A percentile compares a stretch with the other conserved stretches of the same genome.
These are phyloP conservation scores for Chalaropsis thielavioides DNA, from an alignment of 2,329 filamentous ascomycete genomes.

Conservation along the genomic window DNA sequence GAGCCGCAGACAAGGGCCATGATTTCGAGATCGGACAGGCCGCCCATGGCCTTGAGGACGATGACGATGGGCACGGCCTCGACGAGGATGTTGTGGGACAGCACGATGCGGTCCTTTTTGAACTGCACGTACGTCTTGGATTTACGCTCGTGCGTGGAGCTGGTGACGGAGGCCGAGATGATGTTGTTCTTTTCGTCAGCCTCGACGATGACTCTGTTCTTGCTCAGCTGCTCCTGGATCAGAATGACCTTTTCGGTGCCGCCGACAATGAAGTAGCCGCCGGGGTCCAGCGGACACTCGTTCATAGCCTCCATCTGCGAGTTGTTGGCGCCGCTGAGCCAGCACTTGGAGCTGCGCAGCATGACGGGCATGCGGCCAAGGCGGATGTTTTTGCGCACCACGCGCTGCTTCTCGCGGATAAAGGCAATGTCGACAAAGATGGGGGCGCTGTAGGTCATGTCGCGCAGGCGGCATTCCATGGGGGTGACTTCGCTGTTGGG, in stretches of 20 bases:
- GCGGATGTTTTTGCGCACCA: conserved; percentile 60
- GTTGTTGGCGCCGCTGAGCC: conserved; percentile 69
- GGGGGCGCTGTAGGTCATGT: conserved; percentile 95
- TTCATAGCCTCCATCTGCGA: conserved; percentile 82
- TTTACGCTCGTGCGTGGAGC: conserved; percentile 93
- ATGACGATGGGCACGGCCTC: conserved; percentile 95
- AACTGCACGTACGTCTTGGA: conserved; percentile 92
- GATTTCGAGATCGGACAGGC: conserved; percentile 90
- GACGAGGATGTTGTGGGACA: conserved; percentile 84
- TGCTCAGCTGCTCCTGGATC: conserved; percentile 96
- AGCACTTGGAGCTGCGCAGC: conserved; percentile 89
- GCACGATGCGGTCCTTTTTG: conserved; percentile 80
- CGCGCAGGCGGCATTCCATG: conserved; percentile 88
- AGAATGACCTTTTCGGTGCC: conserved; percentile 98
- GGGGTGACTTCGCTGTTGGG: conserved; percentile 67
- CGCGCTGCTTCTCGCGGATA: conserved; percentile 61
- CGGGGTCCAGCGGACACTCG: conserved; percentile 89
- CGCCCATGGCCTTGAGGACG: conserved; percentile 80
- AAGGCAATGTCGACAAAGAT: conserved; percentile 90
- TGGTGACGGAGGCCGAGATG: conserved; percentile 90
- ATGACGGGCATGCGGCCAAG: conserved; percentile 93
- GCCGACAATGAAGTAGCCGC: conserved; percentile 94
- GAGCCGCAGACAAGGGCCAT: conserved; percentile 78
- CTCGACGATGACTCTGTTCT: conserved; percentile 97
- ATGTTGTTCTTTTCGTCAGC: conserved; percentile 81